Evolutionary conservation across 768 basidiomycete genomes (phyloP).

Genomic region (Tricholoma sp.): DNA sequence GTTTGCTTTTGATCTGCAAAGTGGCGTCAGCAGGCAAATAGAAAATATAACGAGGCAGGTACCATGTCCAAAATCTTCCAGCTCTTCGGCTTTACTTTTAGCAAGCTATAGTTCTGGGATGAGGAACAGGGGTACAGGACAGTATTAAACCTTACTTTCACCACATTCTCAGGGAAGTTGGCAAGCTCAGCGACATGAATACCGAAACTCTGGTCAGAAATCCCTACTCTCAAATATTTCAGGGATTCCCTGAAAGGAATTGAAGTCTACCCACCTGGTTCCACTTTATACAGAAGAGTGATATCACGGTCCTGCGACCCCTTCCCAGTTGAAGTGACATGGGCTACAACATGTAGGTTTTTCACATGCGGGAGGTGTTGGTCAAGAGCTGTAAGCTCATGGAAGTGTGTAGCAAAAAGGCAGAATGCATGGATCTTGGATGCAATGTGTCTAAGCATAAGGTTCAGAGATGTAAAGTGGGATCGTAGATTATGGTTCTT

Average conservation of each 20-base stretch:
- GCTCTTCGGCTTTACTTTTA: conserved; percentile 86
- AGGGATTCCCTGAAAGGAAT: neutral
- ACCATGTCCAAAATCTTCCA: conserved; percentile 71
- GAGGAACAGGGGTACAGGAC: neutral
- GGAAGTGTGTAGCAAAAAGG: conserved; percentile 97
- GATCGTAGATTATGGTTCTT: conserved; percentile 18
- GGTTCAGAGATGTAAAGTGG: neutral
- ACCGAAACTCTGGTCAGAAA: conserved; percentile 97
- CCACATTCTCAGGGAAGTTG: conserved; percentile 92
- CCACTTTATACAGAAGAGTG: conserved; percentile 90
- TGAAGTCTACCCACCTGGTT: conserved; percentile 57
- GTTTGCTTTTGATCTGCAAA: conserved; percentile 20
- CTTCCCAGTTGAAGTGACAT: conserved; percentile 77
- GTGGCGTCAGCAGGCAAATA: neutral
- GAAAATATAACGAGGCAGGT: neutral
- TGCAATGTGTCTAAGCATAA: conserved; percentile 64
- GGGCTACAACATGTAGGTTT: conserved; percentile 94
- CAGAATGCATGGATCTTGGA: conserved; percentile 91
- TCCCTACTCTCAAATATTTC: conserved; percentile 39
- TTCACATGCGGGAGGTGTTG: conserved; percentile 84
- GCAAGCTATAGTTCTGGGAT: conserved; percentile 52
- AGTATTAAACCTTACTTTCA: conserved; percentile 52
- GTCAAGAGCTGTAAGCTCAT: conserved; percentile 90
- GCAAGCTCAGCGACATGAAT: conserved; percentile 98
- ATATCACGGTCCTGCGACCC: conserved; percentile 69